These are phyloP conservation scores for Herpetomonas tarakana DNA, from an alignment of 208 protist genomes.

Conservation along the genomic window DNA sequence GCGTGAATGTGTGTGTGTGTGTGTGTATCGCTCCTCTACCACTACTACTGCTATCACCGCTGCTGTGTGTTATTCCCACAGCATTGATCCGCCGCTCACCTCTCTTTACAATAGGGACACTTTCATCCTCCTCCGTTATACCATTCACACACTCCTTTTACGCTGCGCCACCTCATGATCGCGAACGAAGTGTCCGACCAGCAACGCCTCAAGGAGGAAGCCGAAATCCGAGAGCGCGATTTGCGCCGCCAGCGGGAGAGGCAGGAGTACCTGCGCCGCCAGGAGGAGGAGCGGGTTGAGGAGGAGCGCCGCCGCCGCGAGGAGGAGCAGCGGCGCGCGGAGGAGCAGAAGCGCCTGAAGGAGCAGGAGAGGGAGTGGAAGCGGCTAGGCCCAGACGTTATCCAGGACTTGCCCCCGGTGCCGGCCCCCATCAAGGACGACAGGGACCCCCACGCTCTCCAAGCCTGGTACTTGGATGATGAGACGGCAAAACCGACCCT, in stretches of 20 bases:
- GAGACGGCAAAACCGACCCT: constrained; percentile 64
- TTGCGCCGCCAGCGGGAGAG: constrained; percentile 60
- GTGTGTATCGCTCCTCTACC: no score
- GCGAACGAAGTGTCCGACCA: constrained; percentile 41
- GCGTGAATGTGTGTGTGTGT: no score
- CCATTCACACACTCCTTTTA: neutral
- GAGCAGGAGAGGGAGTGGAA: constrained; percentile 82
- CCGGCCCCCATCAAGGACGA: constrained; percentile 62
- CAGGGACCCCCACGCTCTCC: constrained; percentile 36
- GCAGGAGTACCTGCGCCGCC: constrained; percentile 63
- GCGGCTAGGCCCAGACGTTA: constrained; percentile 69
- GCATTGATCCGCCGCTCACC: no score
- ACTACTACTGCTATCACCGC: no score
- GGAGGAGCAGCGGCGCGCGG: constrained; percentile 50
- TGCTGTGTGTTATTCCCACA: no score
- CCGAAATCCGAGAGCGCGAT: constrained; percentile 81
- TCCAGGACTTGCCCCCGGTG: constrained; percentile 76
- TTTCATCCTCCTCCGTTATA: no score
- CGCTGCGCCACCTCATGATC: neutral
- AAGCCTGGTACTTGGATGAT: constrained; percentile 89
- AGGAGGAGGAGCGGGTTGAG: constrained; percentile 50
- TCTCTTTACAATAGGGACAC: no score
- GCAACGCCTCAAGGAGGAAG: constrained; percentile 71
- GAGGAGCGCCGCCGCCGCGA: constrained; percentile 58
- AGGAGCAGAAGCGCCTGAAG: constrained; percentile 65